These are phyloP conservation scores for Suillus cothurnatus DNA, from an alignment of 768 basidiomycete species.

Conservation along the genomic window DNA sequence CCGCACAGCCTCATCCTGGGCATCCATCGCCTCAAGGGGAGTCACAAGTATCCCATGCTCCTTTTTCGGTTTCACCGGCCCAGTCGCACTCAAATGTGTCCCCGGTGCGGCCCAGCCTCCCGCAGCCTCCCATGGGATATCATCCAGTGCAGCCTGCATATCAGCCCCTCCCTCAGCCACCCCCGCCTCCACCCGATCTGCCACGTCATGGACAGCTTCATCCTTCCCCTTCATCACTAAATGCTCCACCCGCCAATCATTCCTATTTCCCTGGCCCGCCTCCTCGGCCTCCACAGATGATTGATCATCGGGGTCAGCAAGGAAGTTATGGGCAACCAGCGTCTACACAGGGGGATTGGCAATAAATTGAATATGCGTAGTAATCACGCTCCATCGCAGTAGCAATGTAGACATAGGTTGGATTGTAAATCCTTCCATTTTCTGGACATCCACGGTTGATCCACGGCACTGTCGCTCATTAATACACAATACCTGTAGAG, in stretches of 20 bases:
- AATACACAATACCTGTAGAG: constrained; percentile 11
- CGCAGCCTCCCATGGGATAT: constrained; percentile 49
- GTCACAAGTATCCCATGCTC: constrained; percentile 14
- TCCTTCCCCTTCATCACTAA: constrained; percentile 21
- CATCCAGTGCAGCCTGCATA: constrained; percentile 44
- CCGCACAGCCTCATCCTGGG: constrained; percentile 22
- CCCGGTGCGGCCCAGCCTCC: constrained; percentile 51
- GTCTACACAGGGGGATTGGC: constrained; percentile 31
- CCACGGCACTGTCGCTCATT: constrained; percentile 5
- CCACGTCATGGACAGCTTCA: constrained; percentile 30
- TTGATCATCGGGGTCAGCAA: constrained; percentile 17
- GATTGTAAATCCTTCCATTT: constrained; percentile 14
- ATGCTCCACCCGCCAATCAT: constrained; percentile 23
- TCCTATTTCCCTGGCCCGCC: constrained; percentile 43
- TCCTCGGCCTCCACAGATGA: constrained; percentile 40
- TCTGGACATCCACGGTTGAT: constrained; percentile 7
- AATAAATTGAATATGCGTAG: constrained; percentile 20
- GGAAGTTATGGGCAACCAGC: constrained; percentile 34
- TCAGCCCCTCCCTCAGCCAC: constrained; percentile 37
- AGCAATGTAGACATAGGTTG: constrained; percentile 17
- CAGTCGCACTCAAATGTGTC: constrained; percentile 29
- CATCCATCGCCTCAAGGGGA: constrained; percentile 27
- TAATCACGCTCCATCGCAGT: constrained; percentile 11
- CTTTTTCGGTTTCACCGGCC: constrained; percentile 30
- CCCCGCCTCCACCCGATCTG: constrained; percentile 31